Evolutionary conservation across 2,329 filamentous ascomycete genomes (phyloP).

Genomic region (Beauveria sp.): DNA sequence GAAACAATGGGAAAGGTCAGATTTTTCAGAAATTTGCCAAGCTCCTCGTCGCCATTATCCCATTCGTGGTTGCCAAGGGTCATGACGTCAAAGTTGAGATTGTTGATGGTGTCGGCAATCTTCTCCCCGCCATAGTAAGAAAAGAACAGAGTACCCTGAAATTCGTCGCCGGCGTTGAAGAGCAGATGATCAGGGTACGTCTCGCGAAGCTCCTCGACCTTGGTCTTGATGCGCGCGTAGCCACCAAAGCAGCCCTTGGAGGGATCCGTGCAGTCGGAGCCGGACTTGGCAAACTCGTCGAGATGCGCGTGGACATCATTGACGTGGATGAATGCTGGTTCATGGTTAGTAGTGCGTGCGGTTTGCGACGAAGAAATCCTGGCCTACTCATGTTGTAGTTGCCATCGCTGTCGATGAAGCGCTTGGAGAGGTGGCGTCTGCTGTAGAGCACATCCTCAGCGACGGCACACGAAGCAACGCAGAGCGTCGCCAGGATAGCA

Average conservation of each 20-base stretch:
- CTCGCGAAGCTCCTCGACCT: slow-evolving; percentile 48
- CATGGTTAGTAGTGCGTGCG: neutral
- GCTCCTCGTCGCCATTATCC: slow-evolving; percentile 54
- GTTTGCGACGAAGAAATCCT: neutral
- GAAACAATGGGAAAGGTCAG: slow-evolving; percentile 58
- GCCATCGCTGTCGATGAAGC: slow-evolving; percentile 38
- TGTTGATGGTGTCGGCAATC: slow-evolving; percentile 58
- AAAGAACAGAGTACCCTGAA: slow-evolving; percentile 62
- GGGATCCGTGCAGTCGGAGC: slow-evolving; percentile 52
- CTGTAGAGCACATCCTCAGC: slow-evolving; percentile 43
- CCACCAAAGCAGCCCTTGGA: slow-evolving; percentile 54
- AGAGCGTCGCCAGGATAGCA: slow-evolving; percentile 20
- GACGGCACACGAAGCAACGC: slow-evolving; percentile 20
- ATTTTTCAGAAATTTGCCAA: slow-evolving; percentile 55
- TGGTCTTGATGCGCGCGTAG: slow-evolving; percentile 55
- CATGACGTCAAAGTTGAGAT: slow-evolving; percentile 60
- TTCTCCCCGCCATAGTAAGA: slow-evolving; percentile 60
- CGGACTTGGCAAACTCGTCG: slow-evolving; percentile 53
- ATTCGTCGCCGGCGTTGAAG: slow-evolving; percentile 62
- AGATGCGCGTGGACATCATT: slow-evolving; percentile 63
- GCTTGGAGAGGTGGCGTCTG: slow-evolving; percentile 36
- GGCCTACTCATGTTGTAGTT: slow-evolving; percentile 45
- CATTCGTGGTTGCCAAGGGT: slow-evolving; percentile 62
- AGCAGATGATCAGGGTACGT: slow-evolving; percentile 53
- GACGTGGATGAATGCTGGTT: slow-evolving; percentile 57